phyloP scores from a whole-genome alignment of 2,329 filamentous ascomycete genomes.

The Trichophyton rubrum region DNA sequence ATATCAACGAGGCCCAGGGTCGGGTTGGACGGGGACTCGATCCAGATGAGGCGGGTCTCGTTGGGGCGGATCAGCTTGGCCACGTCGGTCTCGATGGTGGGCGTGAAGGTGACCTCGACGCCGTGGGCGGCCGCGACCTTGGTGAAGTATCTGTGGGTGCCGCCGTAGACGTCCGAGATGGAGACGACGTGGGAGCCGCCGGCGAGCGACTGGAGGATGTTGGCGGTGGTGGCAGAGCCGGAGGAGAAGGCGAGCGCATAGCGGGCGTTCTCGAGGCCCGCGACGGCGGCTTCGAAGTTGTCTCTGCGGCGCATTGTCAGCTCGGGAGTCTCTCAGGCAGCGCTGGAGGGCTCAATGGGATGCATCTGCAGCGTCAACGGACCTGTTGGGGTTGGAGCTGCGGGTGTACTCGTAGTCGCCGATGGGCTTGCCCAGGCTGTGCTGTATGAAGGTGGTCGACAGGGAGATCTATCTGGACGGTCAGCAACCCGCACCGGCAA shows the following conservation, averaged over 20 bases:
- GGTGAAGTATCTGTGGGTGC: slow-evolving; percentile 97
- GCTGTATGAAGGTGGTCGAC: slow-evolving; percentile 93
- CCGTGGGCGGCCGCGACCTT: slow-evolving; percentile 92
- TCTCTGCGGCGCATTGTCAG: slow-evolving; percentile 38
- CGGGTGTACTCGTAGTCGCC: slow-evolving; percentile 88
- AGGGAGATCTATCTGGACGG: slow-evolving; percentile 57
- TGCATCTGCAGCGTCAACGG: not conserved
- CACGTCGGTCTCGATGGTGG: slow-evolving; percentile 81
- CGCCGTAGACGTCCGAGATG: slow-evolving; percentile 94
- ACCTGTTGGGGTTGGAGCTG: slow-evolving; percentile 82
- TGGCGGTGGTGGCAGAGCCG: slow-evolving; percentile 85
- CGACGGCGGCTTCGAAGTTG: slow-evolving; percentile 86
- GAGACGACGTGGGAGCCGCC: slow-evolving; percentile 88
- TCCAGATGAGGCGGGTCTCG: slow-evolving; percentile 92
- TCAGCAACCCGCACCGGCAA: not conserved
- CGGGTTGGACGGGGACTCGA: slow-evolving; percentile 89
- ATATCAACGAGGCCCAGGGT: slow-evolving; percentile 91
- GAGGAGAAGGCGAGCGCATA: slow-evolving; percentile 91
- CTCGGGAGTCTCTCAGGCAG: too few relatives aligned
- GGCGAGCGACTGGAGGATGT: slow-evolving; percentile 82
- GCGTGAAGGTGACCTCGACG: slow-evolving; percentile 87
- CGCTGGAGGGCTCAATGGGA: too few relatives aligned
- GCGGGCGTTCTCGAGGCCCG: slow-evolving; percentile 81
- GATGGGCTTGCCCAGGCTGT: slow-evolving; percentile 70
- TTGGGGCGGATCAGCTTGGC: slow-evolving; percentile 63